Evolutionary conservation across 2,329 filamentous ascomycete genomes (phyloP).

Genomic region (Aspergillus ibericus): DNA sequence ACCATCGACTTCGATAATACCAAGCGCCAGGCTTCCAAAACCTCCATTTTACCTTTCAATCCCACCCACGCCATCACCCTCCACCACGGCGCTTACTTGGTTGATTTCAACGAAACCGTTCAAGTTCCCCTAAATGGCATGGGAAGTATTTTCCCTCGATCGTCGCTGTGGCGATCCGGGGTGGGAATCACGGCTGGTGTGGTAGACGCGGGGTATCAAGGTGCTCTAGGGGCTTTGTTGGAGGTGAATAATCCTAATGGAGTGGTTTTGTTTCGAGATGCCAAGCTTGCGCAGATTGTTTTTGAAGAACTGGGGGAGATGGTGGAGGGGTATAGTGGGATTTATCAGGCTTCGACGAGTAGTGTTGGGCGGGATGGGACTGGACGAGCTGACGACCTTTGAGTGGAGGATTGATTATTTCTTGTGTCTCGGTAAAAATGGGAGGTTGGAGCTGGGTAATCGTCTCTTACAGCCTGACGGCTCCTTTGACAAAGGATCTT

Average conservation of each 20-base stretch:
- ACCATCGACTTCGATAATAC: constrained; percentile 34
- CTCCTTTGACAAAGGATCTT: too few relatives aligned
- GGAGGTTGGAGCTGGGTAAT: too few relatives aligned
- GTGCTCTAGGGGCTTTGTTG: constrained; percentile 42
- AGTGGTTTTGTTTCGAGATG: constrained; percentile 33
- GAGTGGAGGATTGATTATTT: too few relatives aligned
- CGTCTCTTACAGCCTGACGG: too few relatives aligned
- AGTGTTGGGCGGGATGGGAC: constrained; percentile 20
- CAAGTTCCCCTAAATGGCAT: constrained; percentile 41
- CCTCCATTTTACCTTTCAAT: constrained; percentile 19
- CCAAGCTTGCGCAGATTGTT: constrained; percentile 44
- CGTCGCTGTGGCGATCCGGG: constrained; percentile 45
- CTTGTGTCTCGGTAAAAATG: too few relatives aligned
- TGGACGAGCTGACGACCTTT: too few relatives aligned
- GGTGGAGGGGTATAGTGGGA: constrained; percentile 41
- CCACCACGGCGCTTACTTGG: constrained; percentile 33
- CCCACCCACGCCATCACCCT: constrained; percentile 19
- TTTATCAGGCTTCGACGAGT: constrained; percentile 35
- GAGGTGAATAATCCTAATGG: constrained; percentile 40
- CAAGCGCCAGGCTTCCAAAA: constrained; percentile 20
- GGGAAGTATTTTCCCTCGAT: constrained; percentile 41
- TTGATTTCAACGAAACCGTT: constrained; percentile 43
- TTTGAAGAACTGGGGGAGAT: constrained; percentile 39
- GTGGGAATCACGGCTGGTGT: constrained; percentile 40
- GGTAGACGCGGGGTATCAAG: constrained; percentile 46